Evolutionary conservation across 805 yeast species (phyloP).

Genomic region (Saturnispora galanensis): DNA sequence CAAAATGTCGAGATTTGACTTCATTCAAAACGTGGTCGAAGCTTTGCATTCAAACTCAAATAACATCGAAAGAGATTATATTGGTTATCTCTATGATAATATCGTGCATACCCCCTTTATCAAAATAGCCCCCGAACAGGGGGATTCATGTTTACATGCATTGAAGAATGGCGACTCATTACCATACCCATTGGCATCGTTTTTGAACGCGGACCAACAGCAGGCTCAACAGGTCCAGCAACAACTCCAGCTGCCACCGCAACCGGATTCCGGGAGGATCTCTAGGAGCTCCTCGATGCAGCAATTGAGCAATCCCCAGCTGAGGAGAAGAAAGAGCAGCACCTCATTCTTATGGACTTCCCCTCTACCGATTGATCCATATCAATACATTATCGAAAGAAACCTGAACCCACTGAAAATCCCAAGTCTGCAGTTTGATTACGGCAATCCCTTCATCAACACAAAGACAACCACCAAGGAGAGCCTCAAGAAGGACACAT

Average conservation of each 20-base stretch:
- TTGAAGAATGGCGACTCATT: slow-evolving; percentile 10
- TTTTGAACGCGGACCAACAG: slow-evolving; percentile 12
- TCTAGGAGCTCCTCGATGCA: slow-evolving; percentile 4
- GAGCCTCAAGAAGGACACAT: neutral
- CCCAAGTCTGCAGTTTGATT: slow-evolving; percentile 11
- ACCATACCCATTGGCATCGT: slow-evolving; percentile 23
- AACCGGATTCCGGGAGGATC: neutral
- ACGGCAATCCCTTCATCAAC: slow-evolving; percentile 19
- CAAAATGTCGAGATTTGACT: slow-evolving; percentile 60
- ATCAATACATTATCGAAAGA: slow-evolving; percentile 26
- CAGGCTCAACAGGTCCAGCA: slow-evolving; percentile 5
- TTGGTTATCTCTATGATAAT: slow-evolving; percentile 58
- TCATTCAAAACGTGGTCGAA: slow-evolving; percentile 32
- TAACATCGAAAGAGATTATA: slow-evolving; percentile 31
- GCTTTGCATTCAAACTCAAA: slow-evolving; percentile 20
- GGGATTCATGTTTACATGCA: slow-evolving; percentile 16
- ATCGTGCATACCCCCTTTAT: slow-evolving; percentile 50
- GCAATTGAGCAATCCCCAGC: slow-evolving; percentile 6
- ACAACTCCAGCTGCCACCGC: slow-evolving; percentile 4
- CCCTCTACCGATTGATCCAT: slow-evolving; percentile 26
- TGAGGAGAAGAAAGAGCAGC: slow-evolving; percentile 19
- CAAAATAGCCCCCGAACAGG: slow-evolving; percentile 25
- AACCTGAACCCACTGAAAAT: slow-evolving; percentile 17
- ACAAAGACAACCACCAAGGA: neutral
- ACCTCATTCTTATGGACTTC: slow-evolving; percentile 24